Evolutionary conservation across 768 basidiomycete species (phyloP).

Genomic region (Calocera viscosa): DNA sequence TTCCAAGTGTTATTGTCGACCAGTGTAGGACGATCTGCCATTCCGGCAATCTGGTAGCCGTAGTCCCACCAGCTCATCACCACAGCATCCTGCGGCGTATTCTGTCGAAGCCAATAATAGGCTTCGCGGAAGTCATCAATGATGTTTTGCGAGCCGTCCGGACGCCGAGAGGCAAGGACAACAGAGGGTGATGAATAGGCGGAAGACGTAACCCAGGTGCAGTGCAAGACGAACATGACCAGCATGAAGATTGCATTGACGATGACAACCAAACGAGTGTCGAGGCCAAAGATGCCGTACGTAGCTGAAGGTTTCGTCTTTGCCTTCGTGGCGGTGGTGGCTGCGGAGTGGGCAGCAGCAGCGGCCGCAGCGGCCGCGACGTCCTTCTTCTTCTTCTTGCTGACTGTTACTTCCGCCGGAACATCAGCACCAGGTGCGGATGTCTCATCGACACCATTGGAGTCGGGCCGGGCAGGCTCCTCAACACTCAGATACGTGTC

Average conservation of each 20-base stretch:
- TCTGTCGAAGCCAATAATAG: constrained; percentile 96
- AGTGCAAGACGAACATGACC: constrained; percentile 85
- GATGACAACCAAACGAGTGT: constrained; percentile 66
- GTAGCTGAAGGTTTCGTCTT: constrained; percentile 41
- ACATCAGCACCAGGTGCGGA: constrained; percentile 21
- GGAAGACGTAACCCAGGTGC: constrained; percentile 87
- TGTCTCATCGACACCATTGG: constrained; percentile 24
- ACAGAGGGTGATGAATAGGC: constrained; percentile 98
- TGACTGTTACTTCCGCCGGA: constrained; percentile 18
- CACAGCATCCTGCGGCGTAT: constrained; percentile 82
- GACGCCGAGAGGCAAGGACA: constrained; percentile 64
- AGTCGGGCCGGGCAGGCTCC: constrained; percentile 40
- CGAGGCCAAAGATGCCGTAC: constrained; percentile 71
- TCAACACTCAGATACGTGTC: constrained; percentile 81
- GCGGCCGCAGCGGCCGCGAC: constrained; percentile 18
- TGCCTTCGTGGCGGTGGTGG: constrained; percentile 42
- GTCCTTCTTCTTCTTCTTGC: constrained; percentile 8
- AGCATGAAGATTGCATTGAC: constrained; percentile 66
- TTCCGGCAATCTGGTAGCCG: constrained; percentile 97
- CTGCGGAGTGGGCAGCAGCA: constrained; percentile 24
- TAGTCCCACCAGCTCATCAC: constrained; percentile 99
- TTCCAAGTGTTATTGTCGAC: constrained; percentile 99
- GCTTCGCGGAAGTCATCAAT: constrained; percentile 99
- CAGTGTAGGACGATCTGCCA: constrained; percentile 90
- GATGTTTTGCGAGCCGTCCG: constrained; percentile 82